phyloP scores from a whole-genome alignment of 805 yeast genomes.

The Blastobotrys parvus region DNA sequence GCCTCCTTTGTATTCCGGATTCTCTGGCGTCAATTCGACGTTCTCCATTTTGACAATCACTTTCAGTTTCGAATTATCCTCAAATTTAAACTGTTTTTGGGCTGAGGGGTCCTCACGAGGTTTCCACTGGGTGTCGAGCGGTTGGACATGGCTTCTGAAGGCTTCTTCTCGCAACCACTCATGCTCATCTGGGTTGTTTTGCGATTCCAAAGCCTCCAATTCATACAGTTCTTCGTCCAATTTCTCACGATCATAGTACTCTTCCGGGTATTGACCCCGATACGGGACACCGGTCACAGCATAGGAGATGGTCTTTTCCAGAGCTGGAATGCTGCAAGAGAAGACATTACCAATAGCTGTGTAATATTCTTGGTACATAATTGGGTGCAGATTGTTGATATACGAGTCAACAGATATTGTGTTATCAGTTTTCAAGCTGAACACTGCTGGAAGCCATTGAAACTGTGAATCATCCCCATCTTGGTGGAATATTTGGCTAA shows the following conservation, averaged over 20 bases:
- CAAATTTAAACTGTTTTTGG: background rate
- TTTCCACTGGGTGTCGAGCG: background rate
- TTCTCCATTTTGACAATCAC: conserved; percentile 36
- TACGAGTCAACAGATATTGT: conserved; percentile 27
- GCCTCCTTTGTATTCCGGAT: conserved; percentile 34
- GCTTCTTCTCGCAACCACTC: background rate
- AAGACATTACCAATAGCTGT: conserved; percentile 27
- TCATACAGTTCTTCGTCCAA: background rate
- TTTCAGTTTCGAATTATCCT: conserved; percentile 18
- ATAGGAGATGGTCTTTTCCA: conserved; percentile 25
- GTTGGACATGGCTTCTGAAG: too few species aligned
- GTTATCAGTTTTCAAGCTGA: conserved; percentile 11
- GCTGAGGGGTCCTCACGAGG: background rate
- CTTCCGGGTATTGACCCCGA: background rate
- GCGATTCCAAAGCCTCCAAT: background rate
- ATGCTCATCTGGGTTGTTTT: background rate
- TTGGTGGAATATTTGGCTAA: background rate
- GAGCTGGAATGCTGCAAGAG: conserved; percentile 27
- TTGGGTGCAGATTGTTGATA: conserved; percentile 36
- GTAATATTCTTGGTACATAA: conserved; percentile 23
- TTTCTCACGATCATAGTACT: background rate
- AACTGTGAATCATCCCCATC: background rate
- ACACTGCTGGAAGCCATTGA: conserved; percentile 34
- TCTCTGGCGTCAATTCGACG: conserved; percentile 26
- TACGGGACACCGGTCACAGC: background rate